Evolutionary conservation across 2,329 filamentous ascomycete species (phyloP), one percentile per base, ranked within the genome.

Genomic region (Cadophora sp.): DNA sequence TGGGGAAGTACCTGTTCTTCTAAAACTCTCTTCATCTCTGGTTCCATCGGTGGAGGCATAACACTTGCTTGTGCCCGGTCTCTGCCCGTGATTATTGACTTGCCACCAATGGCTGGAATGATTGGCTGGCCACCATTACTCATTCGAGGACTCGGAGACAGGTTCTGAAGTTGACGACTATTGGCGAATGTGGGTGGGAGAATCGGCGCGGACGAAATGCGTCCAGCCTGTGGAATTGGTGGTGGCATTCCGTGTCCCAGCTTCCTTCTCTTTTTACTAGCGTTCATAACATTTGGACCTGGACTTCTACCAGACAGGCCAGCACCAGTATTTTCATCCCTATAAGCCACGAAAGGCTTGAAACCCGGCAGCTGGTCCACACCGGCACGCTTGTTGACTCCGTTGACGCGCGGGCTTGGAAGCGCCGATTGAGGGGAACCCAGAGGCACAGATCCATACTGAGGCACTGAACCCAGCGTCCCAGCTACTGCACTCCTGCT

Each of bases 1-100:
- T 73, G 69, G 2, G 61, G 61, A 48, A 72, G 69, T 2, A 72
- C 61, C 26, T 73, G 71, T 9, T 46, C 46, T 24, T 64, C 50
- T 26, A 71, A 26, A 27, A 58, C 61, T 16, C 46, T 22, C 8
- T 40, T 65, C 59, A 66, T 59, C 9, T 43, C 24, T 29, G 56
- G 56, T 19, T 59, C 29, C 31, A 51, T 64, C 46, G 50, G 34
- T n/a, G 48, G 26, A 8, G 22, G n/a, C 9, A 61, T 43, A 26
- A n/a, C 27, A 8, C 62, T 31, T 22, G 46, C 27, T 40, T 14
- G 19, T n/a, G 26, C 31, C 11, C n/a, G n/a, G 22, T 12, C 29
- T 48, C 19, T 43, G n/a, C 46, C 27, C 14, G 43, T 22, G 27
- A 31, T 62, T 14, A 29, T 24, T 31, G 60, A 29, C 9, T 14